Conservation (phyloP, 345 rosid genomes). For the Pistacia integerrima region DNA sequence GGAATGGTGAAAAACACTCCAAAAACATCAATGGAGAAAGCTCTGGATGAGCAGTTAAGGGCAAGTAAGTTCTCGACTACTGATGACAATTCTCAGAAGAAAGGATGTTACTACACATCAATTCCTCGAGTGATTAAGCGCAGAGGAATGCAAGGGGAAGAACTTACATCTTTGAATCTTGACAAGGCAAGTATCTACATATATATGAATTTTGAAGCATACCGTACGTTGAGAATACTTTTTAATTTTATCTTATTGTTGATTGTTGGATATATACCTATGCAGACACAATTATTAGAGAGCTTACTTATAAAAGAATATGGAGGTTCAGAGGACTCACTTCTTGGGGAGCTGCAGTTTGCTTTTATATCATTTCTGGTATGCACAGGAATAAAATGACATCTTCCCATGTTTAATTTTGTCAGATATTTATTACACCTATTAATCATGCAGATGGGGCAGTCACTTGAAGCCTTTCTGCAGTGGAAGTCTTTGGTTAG, state of each 20-base stretch:
- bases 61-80: constrained; percentile 52
- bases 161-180: constrained; percentile 84
- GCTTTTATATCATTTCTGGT: constrained; percentile 90
- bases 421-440: constrained; percentile 4
- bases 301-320: constrained; percentile 56
- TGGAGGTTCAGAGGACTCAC: constrained; percentile 70
- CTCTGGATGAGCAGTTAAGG: constrained; percentile 70
- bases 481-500: constrained; percentile 95
- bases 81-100: constrained; percentile 39
- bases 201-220: neutral
- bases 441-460: constrained; percentile 83
- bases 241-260: constrained; percentile 4
- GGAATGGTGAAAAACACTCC: constrained; percentile 41
- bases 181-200: constrained; percentile 64
- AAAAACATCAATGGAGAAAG: constrained; percentile 64
- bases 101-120: constrained; percentile 75
- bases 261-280: constrained; percentile 10
- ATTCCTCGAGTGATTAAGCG: constrained; percentile 72
- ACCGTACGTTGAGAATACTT: constrained; percentile 1
- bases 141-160: constrained; percentile 62
- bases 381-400: constrained; percentile 21
- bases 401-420: constrained; percentile 10
- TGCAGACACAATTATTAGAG: constrained; percentile 73
- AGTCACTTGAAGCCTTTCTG: constrained; percentile 84
- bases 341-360: constrained; percentile 93